These are phyloP conservation scores for Mortierella sp. DNA, from an alignment of 371 early-diverging fungal genomes.

Conservation along the genomic window DNA sequence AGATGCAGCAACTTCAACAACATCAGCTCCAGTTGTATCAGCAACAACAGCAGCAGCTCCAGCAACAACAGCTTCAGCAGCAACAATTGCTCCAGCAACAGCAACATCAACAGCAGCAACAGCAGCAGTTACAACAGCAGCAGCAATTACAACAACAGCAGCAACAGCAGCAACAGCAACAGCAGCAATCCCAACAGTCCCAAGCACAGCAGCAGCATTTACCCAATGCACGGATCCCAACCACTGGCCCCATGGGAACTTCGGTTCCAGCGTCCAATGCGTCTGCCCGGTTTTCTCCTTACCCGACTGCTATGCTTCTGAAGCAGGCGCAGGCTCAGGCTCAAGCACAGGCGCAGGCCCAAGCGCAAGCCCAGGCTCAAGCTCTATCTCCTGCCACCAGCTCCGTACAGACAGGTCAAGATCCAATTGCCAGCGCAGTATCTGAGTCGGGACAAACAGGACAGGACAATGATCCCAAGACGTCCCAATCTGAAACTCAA, in stretches of 20 bases:
- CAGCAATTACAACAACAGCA: constrained; percentile 16
- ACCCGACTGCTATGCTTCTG: constrained; percentile 45
- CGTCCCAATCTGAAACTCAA: background rate
- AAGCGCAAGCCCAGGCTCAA: constrained; percentile 23
- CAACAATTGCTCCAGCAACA: constrained; percentile 19
- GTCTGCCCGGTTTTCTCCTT: constrained; percentile 37
- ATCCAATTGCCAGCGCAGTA: background rate
- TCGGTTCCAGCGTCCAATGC: constrained; percentile 33
- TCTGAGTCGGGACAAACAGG: background rate
- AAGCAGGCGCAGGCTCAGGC: constrained; percentile 50
- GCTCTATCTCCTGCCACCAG: constrained; percentile 3
- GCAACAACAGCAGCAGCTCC: constrained; percentile 22
- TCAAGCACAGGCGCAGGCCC: constrained; percentile 33
- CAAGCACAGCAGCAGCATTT: constrained; percentile 24
- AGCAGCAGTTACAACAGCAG: constrained; percentile 20
- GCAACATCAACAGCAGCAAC: constrained; percentile 24
- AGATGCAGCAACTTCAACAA: constrained; percentile 28
- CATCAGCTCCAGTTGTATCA: constrained; percentile 22
- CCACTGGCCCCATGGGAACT: constrained; percentile 20
- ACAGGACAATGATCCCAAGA: background rate
- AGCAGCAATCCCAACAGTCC: constrained; percentile 14
- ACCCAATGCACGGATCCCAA: constrained; percentile 13
- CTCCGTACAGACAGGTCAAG: background rate
- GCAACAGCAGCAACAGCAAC: constrained; percentile 22
- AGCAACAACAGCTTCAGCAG: constrained; percentile 15